These are phyloP conservation scores for Leucosporidium creatinivorum DNA, from an alignment of 768 basidiomycete genomes.

Conservation along the genomic window DNA sequence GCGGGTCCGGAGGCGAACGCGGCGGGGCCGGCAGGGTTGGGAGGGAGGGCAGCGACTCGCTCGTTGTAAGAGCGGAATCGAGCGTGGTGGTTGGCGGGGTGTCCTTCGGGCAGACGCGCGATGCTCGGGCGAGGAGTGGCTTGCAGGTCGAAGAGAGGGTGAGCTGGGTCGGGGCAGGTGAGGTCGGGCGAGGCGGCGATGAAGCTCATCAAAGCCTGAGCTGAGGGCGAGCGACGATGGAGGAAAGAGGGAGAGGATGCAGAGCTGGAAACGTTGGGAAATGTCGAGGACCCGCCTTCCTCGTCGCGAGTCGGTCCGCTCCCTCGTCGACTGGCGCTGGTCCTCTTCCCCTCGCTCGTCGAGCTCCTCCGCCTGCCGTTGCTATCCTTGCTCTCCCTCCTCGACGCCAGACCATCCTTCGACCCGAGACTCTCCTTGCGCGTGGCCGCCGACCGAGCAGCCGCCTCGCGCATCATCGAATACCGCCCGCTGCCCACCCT, in stretches of 20 bases:
- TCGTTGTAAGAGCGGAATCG: slow-evolving; percentile 1
- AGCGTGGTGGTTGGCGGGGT: slow-evolving; percentile 7
- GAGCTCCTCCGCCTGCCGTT: background rate
- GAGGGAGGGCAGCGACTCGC: background rate
- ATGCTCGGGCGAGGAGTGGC: background rate
- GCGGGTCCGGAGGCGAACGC: background rate
- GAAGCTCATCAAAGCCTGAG: background rate
- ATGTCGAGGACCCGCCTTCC: background rate
- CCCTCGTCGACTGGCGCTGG: background rate
- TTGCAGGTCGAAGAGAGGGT: background rate
- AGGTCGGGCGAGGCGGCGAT: slow-evolving; percentile 20
- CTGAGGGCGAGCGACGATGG: background rate
- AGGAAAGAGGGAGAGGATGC: no score
- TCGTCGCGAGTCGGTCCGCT: background rate
- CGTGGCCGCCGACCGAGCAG: background rate
- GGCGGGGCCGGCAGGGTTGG: background rate
- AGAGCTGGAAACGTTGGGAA: background rate
- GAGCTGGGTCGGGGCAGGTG: background rate
- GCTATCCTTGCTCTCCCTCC: background rate
- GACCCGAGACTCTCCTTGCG: background rate
- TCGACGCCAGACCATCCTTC: background rate
- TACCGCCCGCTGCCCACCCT: background rate
- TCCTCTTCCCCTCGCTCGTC: background rate
- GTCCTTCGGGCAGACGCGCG: background rate
- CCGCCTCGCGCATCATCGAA: background rate